phyloP scores from a whole-genome alignment of 2,329 filamentous ascomycete genomes.

The Phoma sp. region DNA sequence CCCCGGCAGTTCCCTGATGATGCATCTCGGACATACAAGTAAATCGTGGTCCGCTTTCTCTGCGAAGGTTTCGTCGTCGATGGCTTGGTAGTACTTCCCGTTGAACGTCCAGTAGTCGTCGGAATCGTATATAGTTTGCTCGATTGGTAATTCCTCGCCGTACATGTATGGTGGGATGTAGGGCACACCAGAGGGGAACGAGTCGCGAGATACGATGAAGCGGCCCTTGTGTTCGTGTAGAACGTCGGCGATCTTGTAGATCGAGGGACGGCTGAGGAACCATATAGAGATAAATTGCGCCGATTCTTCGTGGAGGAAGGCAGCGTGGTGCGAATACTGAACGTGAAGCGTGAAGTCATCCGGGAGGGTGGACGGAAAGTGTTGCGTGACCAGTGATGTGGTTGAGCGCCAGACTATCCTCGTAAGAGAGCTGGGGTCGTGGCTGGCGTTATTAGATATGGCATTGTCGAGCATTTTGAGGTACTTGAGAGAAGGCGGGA shows the following conservation, averaged over 20 bases:
- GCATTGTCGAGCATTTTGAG: slow-evolving; percentile 38
- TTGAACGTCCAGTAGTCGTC: slow-evolving; percentile 36
- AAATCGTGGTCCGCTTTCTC: slow-evolving; percentile 22
- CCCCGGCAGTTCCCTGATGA: slow-evolving; percentile 8
- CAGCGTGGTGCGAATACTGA: slow-evolving; percentile 26
- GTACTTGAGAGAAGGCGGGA: slow-evolving; percentile 31
- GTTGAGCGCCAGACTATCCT: slow-evolving; percentile 24
- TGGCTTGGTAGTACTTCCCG: slow-evolving; percentile 30
- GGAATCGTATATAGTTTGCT: slow-evolving; percentile 39
- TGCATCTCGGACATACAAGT: slow-evolving; percentile 21
- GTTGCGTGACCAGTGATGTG: slow-evolving; percentile 23
- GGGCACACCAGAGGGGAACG: slow-evolving; percentile 21
- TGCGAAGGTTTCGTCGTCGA: slow-evolving; percentile 33
- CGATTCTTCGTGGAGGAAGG: slow-evolving; percentile 3
- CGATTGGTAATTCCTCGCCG: slow-evolving; percentile 39
- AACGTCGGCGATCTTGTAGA: slow-evolving; percentile 36
- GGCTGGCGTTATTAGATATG: slow-evolving; percentile 26
- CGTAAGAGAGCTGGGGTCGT: slow-evolving; percentile 23
- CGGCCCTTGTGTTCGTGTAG: slow-evolving; percentile 29
- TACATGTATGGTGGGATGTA: slow-evolving; percentile 47
- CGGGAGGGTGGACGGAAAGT: slow-evolving; percentile 18
- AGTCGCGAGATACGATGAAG: slow-evolving; percentile 33
- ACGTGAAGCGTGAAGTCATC: slow-evolving; percentile 29
- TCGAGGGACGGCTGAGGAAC: slow-evolving; percentile 30
- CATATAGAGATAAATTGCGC: slow-evolving; percentile 19